Conservation (phyloP, 2,329 filamentous ascomycete species). For the Epichloe elymi region DNA sequence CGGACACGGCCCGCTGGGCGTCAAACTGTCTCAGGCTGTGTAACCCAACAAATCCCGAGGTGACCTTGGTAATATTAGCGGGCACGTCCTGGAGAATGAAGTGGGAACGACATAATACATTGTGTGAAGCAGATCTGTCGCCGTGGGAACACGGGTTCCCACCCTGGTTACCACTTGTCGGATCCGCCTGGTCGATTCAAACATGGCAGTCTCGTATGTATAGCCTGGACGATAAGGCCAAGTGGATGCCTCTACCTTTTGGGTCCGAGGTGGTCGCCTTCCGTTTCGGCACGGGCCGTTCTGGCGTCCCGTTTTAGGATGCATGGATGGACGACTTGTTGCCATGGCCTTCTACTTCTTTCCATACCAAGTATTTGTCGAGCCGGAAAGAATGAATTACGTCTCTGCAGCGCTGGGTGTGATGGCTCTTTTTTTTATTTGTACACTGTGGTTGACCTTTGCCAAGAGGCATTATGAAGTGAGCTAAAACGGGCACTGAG, state of each 20-base stretch:
- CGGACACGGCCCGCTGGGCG: too few species aligned
- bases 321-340: conserved; percentile 11
- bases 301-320: conserved; percentile 14
- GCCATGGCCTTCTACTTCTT: conserved; percentile 17
- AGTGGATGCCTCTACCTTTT: conserved; percentile 9
- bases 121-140: too few species aligned
- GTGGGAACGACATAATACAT: not conserved
- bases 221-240: conserved; percentile 4
- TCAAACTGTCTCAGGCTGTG: conserved; percentile 1
- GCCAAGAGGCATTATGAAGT: conserved; percentile 14
- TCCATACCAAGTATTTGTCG: conserved; percentile 12
- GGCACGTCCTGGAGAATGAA: not conserved
- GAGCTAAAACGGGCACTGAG: conserved; percentile 6
- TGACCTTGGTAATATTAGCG: not conserved
- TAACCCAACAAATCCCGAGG: not conserved
- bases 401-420: conserved; percentile 12
- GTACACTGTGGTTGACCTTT: conserved; percentile 11
- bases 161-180: conserved; percentile 11
- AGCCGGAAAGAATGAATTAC: conserved; percentile 14
- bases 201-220: conserved; percentile 18
- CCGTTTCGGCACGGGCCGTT: too few species aligned
- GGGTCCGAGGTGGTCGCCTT: conserved; percentile 14
- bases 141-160: conserved; percentile 12
- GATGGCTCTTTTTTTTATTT: conserved; percentile 6
- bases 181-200: conserved; percentile 15